Evolutionary conservation across 1,139 yeast genomes (phyloP).

Genomic region (Debaryomyces sp.): DNA sequence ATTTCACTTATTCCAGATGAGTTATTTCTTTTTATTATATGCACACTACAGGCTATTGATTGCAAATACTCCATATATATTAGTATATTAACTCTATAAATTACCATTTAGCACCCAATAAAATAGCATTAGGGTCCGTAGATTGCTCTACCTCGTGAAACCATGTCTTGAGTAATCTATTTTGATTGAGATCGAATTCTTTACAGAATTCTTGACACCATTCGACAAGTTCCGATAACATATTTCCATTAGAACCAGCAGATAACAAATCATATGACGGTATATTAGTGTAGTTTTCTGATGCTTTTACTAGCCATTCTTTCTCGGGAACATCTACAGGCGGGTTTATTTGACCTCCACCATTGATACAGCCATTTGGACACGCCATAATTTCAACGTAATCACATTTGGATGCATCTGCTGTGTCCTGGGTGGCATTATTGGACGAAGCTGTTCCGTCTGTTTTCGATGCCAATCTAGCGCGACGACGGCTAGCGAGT

Average conservation of each 20-base stretch:
- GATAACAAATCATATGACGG: constrained; percentile 23
- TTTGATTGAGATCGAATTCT: constrained; percentile 30
- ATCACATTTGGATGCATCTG: constrained; percentile 72
- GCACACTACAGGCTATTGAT: constrained; percentile 3
- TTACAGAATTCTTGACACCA: constrained; percentile 41
- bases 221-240: constrained; percentile 17
- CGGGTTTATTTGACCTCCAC: constrained; percentile 85
- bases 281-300: constrained; percentile 32
- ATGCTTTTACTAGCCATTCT: constrained; percentile 44
- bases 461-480: constrained; percentile 27
- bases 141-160: constrained; percentile 56
- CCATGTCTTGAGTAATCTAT: constrained; percentile 47
- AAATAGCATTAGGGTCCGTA: constrained; percentile 47
- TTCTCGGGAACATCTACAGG: constrained; percentile 40
- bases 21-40: constrained; percentile 3
- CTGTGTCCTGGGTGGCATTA: constrained; percentile 32
- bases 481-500: constrained; percentile 45
- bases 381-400: constrained; percentile 98
- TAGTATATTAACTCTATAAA: constrained; percentile 4
- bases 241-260: constrained; percentile 6
- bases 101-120: constrained; percentile 51
- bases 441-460: constrained; percentile 28
- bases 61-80: neutral
- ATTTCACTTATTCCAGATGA: constrained; percentile 5
- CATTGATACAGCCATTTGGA: constrained; percentile 96